phyloP scores from a whole-genome alignment of 768 basidiomycete genomes.

The Hygrophoropsis aurantiaca region DNA sequence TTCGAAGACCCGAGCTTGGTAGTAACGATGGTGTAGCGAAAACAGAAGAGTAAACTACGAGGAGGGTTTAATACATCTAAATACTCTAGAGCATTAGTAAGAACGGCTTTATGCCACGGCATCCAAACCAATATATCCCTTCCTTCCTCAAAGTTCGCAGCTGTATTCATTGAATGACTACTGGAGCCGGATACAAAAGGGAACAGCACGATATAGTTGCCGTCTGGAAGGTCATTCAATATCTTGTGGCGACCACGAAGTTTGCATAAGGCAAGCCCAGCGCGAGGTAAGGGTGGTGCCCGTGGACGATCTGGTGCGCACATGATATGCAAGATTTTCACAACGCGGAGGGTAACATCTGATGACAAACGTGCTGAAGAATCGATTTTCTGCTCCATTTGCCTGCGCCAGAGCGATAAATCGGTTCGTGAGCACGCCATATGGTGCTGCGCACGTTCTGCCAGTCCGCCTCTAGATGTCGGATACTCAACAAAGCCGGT shows the following conservation, averaged over 20 bases:
- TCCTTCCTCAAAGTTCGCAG: constrained; percentile 40
- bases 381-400: constrained; percentile 38
- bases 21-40: constrained; percentile 1
- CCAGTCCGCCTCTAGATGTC: constrained; percentile 51
- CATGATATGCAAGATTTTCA: constrained; percentile 39
- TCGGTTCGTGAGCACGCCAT: constrained; percentile 45
- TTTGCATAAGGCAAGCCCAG: constrained; percentile 45
- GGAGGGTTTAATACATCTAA: constrained; percentile 29
- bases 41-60: constrained; percentile 27
- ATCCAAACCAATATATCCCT: constrained; percentile 45
- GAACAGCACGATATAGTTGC: constrained; percentile 36
- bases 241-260: constrained; percentile 22
- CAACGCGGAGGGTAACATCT: constrained; percentile 46
- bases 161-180: constrained; percentile 27
- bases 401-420: constrained; percentile 53
- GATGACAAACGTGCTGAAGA: constrained; percentile 29
- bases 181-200: constrained; percentile 31
- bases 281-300: constrained; percentile 23
- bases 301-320: constrained; percentile 28
- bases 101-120: constrained; percentile 47
- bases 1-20: no score
- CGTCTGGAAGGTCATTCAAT: constrained; percentile 16
- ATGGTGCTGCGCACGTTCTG: constrained; percentile 45
- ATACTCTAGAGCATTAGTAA: constrained; percentile 16
- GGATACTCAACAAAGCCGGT: not conserved